phyloP scores from a whole-genome alignment of 345 rosid species.

The Eutrema japonicum region DNA sequence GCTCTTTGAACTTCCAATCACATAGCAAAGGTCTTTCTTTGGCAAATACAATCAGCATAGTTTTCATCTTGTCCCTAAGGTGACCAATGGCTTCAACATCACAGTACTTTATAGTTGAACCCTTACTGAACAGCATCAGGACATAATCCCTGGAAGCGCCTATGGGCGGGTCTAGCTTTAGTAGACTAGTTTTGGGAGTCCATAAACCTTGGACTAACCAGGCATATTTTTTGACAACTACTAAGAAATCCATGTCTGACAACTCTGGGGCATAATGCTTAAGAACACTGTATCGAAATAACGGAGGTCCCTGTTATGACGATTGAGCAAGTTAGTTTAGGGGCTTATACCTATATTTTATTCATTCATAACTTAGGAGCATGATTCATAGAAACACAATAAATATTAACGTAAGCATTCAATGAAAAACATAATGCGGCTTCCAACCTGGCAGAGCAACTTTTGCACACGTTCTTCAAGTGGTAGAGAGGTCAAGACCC shows the following conservation, averaged over 20 bases:
- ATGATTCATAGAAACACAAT: constrained; percentile 9
- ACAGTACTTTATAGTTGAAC: constrained; percentile 26
- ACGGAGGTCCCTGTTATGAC: constrained; percentile 53
- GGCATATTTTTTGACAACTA: constrained; percentile 56
- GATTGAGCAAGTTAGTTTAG: constrained; percentile 32
- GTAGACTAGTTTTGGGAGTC: constrained; percentile 57
- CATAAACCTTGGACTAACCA: constrained; percentile 82
- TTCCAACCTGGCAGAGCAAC: constrained; percentile 76
- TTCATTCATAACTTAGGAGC: background rate
- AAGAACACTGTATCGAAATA: constrained; percentile 63
- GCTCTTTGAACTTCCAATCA: constrained; percentile 42
- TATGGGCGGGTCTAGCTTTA: constrained; percentile 36
- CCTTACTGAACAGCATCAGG: constrained; percentile 49
- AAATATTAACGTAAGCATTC: constrained; percentile 1
- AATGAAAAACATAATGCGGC: constrained; percentile 13
- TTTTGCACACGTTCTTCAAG: constrained; percentile 71
- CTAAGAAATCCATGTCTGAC: constrained; percentile 54
- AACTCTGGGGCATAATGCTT: constrained; percentile 61
- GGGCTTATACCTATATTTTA: background rate
- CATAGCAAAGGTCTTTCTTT: constrained; percentile 27
- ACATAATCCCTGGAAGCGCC: constrained; percentile 57
- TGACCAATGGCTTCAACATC: constrained; percentile 10
- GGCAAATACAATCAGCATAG: constrained; percentile 18
- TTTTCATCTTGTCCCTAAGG: constrained; percentile 8
- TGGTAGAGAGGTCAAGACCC: constrained; percentile 65